Conservation (phyloP, 768 basidiomycete species). For the Cystobasidium onofrii region DNA sequence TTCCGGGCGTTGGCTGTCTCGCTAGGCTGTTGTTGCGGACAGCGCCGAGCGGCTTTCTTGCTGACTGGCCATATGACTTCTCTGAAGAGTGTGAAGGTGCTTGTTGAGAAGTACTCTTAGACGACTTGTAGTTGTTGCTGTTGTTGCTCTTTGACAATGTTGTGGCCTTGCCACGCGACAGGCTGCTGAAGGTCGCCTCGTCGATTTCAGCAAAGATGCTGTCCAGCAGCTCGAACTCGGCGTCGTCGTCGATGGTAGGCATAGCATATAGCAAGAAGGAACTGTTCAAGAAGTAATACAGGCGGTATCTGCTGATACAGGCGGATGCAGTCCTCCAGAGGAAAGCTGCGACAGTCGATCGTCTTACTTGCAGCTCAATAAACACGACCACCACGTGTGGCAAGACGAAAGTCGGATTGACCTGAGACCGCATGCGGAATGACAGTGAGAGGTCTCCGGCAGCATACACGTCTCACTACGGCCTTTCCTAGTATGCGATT, state of each 20-base stretch:
- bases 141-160: constrained; percentile 1
- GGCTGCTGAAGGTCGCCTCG: neutral
- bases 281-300: neutral
- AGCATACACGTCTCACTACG: too few relatives aligned
- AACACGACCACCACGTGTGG: neutral
- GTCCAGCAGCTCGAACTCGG: constrained; percentile 26
- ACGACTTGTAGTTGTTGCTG: neutral
- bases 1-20: neutral
- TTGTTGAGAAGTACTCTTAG: neutral
- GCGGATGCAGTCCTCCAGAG: too few relatives aligned
- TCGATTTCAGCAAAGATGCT: constrained; percentile 26
- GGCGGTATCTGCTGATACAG: neutral
- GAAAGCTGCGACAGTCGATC: neutral
- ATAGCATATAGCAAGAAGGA: neutral
- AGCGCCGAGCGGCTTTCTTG: neutral
- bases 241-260: neutral
- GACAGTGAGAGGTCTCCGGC: too few relatives aligned
- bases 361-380: neutral
- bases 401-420: too few relatives aligned
- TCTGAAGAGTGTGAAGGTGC: neutral
- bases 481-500: too few relatives aligned
- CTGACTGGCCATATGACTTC: neutral
- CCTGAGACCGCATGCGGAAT: too few relatives aligned
- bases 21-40: neutral
- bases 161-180: neutral